Percentiles rank a stretch among this genome's conserved stretches.
Conservation (phyloP, 2,329 filamentous ascomycete species). For the Trichoderma koningii region DNA sequence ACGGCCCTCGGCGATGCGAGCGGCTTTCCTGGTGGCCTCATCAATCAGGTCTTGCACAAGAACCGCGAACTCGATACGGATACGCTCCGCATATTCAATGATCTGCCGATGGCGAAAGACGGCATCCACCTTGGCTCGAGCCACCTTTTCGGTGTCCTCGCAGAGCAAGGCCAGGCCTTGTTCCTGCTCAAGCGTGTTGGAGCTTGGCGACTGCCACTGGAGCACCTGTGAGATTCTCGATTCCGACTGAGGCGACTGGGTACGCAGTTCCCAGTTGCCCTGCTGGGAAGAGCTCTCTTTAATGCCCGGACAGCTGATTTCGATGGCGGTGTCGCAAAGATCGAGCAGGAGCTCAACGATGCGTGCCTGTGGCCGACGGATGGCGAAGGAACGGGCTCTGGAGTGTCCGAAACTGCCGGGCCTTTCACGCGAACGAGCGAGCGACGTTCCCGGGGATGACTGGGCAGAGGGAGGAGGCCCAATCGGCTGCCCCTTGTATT, state of each 20-base stretch:
- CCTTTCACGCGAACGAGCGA: constrained; percentile 70
- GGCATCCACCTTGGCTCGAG: constrained; percentile 87
- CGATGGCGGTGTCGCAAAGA: constrained; percentile 90
- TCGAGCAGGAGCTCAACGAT: constrained; percentile 95
- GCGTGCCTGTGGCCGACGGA: constrained; percentile 83
- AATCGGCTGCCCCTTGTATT: constrained; percentile 87
- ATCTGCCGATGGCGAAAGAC: constrained; percentile 89
- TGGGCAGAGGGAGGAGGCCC: constrained; percentile 72
- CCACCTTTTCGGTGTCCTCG: constrained; percentile 81
- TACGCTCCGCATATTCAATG: constrained; percentile 93
- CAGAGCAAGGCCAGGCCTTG: constrained; percentile 86
- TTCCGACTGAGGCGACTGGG: constrained; percentile 94
- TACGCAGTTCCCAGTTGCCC: constrained; percentile 75
- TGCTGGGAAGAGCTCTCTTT: constrained; percentile 73
- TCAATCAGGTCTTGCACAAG: constrained; percentile 95
- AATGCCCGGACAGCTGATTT: constrained; percentile 91
- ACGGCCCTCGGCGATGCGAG: constrained; percentile 81
- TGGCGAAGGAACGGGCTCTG: constrained; percentile 83
- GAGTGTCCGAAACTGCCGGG: constrained; percentile 78
- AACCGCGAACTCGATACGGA: constrained; percentile 89
- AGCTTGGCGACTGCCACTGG: constrained; percentile 94
- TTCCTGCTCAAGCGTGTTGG: constrained; percentile 89
- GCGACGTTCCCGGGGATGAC: constrained; percentile 70
- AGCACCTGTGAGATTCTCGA: constrained; percentile 90
- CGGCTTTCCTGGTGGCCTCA: constrained; percentile 85